phyloP scores from a whole-genome alignment of 805 yeast species.

The Sugiyamaella floridensis region DNA sequence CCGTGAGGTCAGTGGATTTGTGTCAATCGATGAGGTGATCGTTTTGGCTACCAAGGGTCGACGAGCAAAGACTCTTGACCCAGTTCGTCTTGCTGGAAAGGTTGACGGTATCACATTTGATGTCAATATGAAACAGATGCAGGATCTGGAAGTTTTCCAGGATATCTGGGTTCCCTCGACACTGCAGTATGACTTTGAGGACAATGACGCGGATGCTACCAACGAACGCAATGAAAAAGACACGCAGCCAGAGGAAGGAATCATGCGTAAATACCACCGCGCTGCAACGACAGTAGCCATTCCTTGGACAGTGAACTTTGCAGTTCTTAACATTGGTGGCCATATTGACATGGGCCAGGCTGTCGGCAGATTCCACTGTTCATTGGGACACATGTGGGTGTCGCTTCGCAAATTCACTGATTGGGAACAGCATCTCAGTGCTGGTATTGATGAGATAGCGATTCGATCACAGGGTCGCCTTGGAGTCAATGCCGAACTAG shows the following conservation, averaged over 20 bases:
- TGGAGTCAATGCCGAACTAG: conserved; percentile 56
- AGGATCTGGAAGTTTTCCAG: conserved; percentile 72
- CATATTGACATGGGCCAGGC: conserved; percentile 78
- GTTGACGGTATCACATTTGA: conserved; percentile 52
- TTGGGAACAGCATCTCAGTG: conserved; percentile 63
- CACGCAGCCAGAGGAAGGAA: conserved; percentile 13
- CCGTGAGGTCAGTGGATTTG: conserved; percentile 75
- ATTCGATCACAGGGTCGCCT: conserved; percentile 69
- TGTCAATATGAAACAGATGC: conserved; percentile 75
- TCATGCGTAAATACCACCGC: conserved; percentile 40
- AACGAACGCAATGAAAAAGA: conserved; percentile 9
- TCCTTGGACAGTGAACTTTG: conserved; percentile 65
- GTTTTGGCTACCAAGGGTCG: conserved; percentile 12
- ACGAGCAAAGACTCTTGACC: conserved; percentile 6
- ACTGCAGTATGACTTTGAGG: background rate
- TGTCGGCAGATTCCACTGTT: conserved; percentile 56
- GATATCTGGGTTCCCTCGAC: conserved; percentile 68
- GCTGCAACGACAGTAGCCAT: conserved; percentile 58
- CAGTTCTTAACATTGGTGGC: conserved; percentile 46
- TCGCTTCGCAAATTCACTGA: conserved; percentile 57
- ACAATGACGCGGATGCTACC: conserved; percentile 1
- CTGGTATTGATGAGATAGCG: conserved; percentile 48
- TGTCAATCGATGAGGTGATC: conserved; percentile 42
- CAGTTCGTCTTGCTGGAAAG: conserved; percentile 36
- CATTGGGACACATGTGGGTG: conserved; percentile 58